Conservation (phyloP, 768 basidiomycete species). For the Calvatia gigantea region DNA sequence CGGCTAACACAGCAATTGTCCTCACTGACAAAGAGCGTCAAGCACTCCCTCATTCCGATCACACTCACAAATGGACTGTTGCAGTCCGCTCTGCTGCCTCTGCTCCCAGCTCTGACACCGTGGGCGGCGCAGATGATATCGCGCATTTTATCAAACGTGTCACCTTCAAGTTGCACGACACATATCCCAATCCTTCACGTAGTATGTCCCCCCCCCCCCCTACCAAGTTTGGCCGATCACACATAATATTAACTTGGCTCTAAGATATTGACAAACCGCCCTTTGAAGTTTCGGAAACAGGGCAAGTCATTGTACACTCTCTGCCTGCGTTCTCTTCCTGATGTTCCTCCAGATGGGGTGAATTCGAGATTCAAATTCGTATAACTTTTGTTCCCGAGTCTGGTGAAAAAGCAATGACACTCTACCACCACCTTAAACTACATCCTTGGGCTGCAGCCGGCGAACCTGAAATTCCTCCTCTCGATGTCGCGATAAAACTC, state of each 20-base stretch:
- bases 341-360: slow-evolving; percentile 79
- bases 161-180: slow-evolving; percentile 96
- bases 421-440: slow-evolving; percentile 94
- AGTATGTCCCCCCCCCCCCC: slow-evolving; percentile 61
- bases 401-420: slow-evolving; percentile 81
- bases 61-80: slow-evolving; percentile 96
- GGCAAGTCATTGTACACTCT: slow-evolving; percentile 42
- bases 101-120: slow-evolving; percentile 63
- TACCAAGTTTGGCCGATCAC: background rate
- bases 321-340: background rate
- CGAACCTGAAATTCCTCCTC: slow-evolving; percentile 64
- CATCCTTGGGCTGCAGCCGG: slow-evolving; percentile 77
- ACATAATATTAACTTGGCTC: slow-evolving; percentile 2
- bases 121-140: slow-evolving; percentile 89
- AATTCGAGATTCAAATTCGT: slow-evolving; percentile 94
- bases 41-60: slow-evolving; percentile 53
- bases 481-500: slow-evolving; percentile 60
- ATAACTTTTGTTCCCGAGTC: slow-evolving; percentile 88
- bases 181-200: slow-evolving; percentile 86
- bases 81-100: slow-evolving; percentile 89
- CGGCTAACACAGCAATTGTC: slow-evolving; percentile 86
- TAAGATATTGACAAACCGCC: slow-evolving; percentile 92
- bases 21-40: slow-evolving; percentile 72
- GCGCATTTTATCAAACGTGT: slow-evolving; percentile 93
- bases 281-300: slow-evolving; percentile 94